Conservation (phyloP, 2,329 filamentous ascomycete species). For the Penicillium sp. region DNA sequence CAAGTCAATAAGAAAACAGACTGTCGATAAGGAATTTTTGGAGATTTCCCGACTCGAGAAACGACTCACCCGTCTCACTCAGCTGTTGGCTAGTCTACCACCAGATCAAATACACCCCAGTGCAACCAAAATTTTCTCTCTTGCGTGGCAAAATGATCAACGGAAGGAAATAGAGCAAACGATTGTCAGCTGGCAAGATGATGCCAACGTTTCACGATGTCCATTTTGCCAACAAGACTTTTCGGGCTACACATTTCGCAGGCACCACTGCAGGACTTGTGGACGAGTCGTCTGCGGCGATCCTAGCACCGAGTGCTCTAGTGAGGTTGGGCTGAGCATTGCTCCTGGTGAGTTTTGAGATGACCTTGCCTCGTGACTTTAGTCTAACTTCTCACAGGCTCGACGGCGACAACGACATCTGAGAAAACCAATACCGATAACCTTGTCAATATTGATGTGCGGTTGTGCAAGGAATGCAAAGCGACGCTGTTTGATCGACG, state of each 20-base stretch:
- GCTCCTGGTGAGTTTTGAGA: slow-evolving; percentile 54
- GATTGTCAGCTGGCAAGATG: slow-evolving; percentile 93
- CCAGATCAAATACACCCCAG: slow-evolving; percentile 59
- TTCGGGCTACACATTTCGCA: slow-evolving; percentile 83
- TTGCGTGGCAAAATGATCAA: slow-evolving; percentile 68
- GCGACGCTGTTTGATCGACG: slow-evolving; percentile 67
- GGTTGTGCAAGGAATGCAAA: slow-evolving; percentile 90
- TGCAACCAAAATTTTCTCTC: slow-evolving; percentile 46
- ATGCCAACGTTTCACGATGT: slow-evolving; percentile 73
- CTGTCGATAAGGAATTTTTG: slow-evolving; percentile 77
- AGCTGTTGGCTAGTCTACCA: slow-evolving; percentile 72
- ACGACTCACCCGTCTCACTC: slow-evolving; percentile 82
- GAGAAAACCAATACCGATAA: slow-evolving; percentile 46
- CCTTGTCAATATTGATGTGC: slow-evolving; percentile 71
- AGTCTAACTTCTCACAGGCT: slow-evolving; percentile 34
- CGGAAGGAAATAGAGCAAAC: slow-evolving; percentile 84
- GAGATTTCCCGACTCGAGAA: slow-evolving; percentile 91
- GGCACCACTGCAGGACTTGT: slow-evolving; percentile 93
- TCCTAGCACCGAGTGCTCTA: slow-evolving; percentile 76
- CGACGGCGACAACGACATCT: slow-evolving; percentile 32
- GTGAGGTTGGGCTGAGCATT: slow-evolving; percentile 77
- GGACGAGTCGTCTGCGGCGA: slow-evolving; percentile 92
- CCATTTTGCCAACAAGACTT: slow-evolving; percentile 97
- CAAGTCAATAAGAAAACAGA: slow-evolving; percentile 66
- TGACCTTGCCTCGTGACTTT: background rate